Conservation (phyloP, 2,329 filamentous ascomycete species). For the Claviceps monticola region DNA sequence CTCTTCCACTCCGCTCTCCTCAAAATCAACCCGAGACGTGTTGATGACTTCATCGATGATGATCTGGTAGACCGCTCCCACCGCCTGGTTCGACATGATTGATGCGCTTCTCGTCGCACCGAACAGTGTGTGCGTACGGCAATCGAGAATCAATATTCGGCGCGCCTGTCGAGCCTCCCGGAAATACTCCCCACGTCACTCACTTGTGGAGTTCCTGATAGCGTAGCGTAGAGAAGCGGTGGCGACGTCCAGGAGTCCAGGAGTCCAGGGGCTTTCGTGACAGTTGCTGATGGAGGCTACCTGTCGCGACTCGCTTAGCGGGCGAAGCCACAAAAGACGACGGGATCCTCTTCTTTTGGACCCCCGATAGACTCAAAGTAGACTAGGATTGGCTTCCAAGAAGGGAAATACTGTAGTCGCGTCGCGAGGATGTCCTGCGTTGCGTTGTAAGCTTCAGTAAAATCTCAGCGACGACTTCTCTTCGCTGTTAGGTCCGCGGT, state of each 20-base stretch:
- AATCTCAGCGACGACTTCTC: not conserved
- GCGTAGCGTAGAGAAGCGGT: not conserved
- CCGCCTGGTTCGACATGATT: constrained; percentile 43
- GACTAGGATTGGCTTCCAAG: not conserved
- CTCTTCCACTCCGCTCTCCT: constrained; percentile 87
- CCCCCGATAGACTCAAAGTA: not conserved
- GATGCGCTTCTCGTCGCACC: constrained; percentile 6
- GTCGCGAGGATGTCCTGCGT: not conserved
- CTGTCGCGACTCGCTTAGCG: not conserved
- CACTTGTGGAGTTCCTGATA: too few species aligned
- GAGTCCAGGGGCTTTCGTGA: too few species aligned
- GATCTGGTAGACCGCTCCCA: constrained; percentile 67
- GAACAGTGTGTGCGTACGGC: constrained; percentile 4
- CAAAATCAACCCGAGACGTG: constrained; percentile 86
- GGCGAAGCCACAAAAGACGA: not conserved
- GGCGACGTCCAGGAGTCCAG: not conserved
- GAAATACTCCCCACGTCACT: not conserved
- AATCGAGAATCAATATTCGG: not conserved
- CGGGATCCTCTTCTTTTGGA: not conserved
- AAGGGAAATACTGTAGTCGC: not conserved
- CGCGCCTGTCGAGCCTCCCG: not conserved
- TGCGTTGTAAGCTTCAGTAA: not conserved
- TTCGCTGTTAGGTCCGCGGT: constrained; percentile 13
- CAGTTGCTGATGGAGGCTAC: not conserved
- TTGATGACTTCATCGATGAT: constrained; percentile 81